Evolutionary conservation across 164 flowering plant species (phyloP).

Genomic region (Aristolochia contorta): DNA sequence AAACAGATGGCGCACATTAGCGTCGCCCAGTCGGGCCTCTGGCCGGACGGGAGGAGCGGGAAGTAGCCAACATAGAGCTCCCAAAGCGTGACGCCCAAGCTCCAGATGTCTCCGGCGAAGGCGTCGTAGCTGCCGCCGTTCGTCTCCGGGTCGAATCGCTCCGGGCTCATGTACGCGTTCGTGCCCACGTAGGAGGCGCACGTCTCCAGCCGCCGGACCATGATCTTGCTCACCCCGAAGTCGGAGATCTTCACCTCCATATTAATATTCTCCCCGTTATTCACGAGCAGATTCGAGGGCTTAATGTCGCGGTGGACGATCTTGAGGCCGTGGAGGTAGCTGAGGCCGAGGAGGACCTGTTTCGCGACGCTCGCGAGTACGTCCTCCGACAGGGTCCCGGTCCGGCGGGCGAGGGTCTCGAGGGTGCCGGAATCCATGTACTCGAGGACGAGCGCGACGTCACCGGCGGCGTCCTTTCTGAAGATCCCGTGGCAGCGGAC

Average conservation of each 20-base stretch:
- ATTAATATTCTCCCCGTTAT: too few species aligned
- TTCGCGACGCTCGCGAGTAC: constrained; percentile 31
- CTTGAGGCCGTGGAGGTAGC: constrained; percentile 50
- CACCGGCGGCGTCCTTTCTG: constrained; percentile 38
- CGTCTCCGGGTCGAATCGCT: constrained; percentile 66
- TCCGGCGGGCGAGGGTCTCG: constrained; percentile 17
- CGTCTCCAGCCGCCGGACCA: constrained; percentile 51
- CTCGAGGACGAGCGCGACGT: constrained; percentile 48
- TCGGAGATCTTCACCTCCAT: constrained; percentile 70
- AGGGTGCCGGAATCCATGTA: constrained; percentile 66
- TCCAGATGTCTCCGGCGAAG: constrained; percentile 71
- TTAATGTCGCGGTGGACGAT: constrained; percentile 77
- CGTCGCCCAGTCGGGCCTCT: constrained; percentile 77
- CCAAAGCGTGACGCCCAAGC: constrained; percentile 60
- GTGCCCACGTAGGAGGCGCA: constrained; percentile 82
- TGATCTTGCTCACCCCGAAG: constrained; percentile 73
- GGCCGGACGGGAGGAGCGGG: constrained; percentile 49
- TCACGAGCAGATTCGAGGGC: constrained; percentile 59
- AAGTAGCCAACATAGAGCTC: constrained; percentile 73
- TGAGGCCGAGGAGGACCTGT: constrained; percentile 54
- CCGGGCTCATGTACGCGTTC: constrained; percentile 87
- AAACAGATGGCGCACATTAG: constrained; percentile 82
- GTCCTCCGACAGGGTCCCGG: constrained; percentile 32
- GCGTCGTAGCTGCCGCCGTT: constrained; percentile 54
- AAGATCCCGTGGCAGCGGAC: constrained; percentile 29